These are phyloP conservation scores for Digitaria exilis DNA, from an alignment of 202 grass and related monocot species.

Conservation along the genomic window DNA sequence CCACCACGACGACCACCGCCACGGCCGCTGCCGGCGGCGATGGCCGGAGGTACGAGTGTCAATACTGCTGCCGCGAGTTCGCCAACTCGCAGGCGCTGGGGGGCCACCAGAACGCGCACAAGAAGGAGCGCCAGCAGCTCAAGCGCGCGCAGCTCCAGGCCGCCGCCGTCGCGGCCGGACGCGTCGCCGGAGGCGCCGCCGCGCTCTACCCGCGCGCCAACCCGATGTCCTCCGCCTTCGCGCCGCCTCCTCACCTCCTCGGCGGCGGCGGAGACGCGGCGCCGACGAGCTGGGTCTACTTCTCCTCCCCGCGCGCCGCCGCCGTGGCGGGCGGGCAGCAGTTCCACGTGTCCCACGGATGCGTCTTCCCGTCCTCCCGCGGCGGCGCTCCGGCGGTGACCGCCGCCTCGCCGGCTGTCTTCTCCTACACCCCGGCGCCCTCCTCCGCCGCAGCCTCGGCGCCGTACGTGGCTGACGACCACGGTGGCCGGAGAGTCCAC, in stretches of 20 bases:
- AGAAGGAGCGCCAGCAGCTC: constrained; percentile 95
- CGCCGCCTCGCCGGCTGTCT: constrained; percentile 40
- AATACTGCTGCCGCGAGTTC: constrained; percentile 97
- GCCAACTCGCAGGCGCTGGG: constrained; percentile 96
- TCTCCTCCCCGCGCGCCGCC: constrained; percentile 67
- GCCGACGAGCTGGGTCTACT: constrained; percentile 83
- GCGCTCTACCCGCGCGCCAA: constrained; percentile 74
- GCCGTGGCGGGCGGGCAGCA: constrained; percentile 43
- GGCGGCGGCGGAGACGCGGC: constrained; percentile 38
- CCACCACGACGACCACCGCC: constrained; percentile 57
- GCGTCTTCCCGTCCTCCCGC: constrained; percentile 58
- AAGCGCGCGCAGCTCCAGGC: constrained; percentile 92
- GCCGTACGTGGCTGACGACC: constrained; percentile 35
- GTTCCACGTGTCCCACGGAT: constrained; percentile 72
- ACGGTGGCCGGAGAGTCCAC: constrained; percentile 48
- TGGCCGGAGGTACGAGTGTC: constrained; percentile 83
- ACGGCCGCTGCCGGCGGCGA: constrained; percentile 50
- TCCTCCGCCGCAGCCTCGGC: constrained; percentile 20
- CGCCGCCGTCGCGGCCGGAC: constrained; percentile 46
- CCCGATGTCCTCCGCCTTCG: constrained; percentile 78
- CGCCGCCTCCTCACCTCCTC: constrained; percentile 67
- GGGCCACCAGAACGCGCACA: constrained; percentile 95
- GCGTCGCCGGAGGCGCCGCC: constrained; percentile 35
- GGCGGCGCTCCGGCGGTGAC: background rate
- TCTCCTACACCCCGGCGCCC: constrained; percentile 46